Percentiles rank a stretch among this genome's conserved stretches.
Conservation (phyloP, 1,284 basidiomycete genomes). For the Pseudozyma tsukubaensis region DNA sequence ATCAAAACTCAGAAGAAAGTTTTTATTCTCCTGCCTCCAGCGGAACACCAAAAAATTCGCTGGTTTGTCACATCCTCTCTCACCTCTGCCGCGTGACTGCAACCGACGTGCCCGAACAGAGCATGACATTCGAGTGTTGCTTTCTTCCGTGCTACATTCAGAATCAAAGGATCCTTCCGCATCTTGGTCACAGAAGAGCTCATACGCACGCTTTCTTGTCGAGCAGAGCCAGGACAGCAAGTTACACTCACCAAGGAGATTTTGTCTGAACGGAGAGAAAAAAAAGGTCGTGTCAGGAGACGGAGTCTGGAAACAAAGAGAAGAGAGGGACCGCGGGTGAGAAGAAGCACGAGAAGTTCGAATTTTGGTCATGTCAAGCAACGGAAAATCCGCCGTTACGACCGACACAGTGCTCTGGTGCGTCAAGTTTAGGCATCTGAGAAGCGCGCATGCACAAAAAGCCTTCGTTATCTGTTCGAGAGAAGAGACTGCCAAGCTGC, state of each 20-base stretch:
- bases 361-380: neutral
- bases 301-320: slow-evolving; percentile 13
- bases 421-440: neutral
- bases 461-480: no score
- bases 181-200: no score
- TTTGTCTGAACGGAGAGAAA: slow-evolving; percentile 12
- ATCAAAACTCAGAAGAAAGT: neutral
- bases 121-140: no score
- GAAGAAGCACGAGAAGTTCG: neutral
- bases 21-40: slow-evolving; percentile 7
- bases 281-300: slow-evolving; percentile 9
- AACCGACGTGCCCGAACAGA: no score
- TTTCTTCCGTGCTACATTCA: no score
- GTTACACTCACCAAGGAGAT: neutral
- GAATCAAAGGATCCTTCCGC: no score
- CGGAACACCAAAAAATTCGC: no score
- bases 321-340: neutral
- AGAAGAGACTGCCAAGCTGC: no score
- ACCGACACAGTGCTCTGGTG: slow-evolving; percentile 17
- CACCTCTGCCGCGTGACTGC: slow-evolving; percentile 29
- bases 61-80: no score
- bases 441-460: slow-evolving; percentile 4
- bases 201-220: no score
- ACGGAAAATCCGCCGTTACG: slow-evolving; percentile 26
- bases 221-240: no score